Evolutionary conservation across 2,329 filamentous ascomycete species (phyloP).

Genomic region (Botryosphaeria dothidea): DNA sequence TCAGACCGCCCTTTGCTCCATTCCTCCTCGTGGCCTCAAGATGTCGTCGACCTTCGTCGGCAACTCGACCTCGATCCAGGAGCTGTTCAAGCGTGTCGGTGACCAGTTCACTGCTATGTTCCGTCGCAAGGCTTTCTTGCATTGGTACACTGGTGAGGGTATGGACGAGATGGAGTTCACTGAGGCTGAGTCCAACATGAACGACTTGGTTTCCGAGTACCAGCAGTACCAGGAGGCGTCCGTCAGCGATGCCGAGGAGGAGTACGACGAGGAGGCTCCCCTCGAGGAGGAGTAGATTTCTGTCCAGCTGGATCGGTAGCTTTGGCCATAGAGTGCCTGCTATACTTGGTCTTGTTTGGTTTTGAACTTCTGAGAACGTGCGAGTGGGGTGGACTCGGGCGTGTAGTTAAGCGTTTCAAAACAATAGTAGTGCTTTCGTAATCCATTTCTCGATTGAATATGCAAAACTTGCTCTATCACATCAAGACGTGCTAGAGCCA

Average conservation of each 20-base stretch:
- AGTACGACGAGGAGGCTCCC: conserved; percentile 84
- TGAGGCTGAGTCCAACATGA: conserved; percentile 99
- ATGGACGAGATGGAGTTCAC: conserved; percentile 99
- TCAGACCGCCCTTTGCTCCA: conserved; percentile 98
- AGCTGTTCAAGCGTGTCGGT: conserved; percentile 99
- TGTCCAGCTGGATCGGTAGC: not conserved
- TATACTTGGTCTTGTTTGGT: conserved; percentile 4
- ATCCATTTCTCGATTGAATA: conserved; percentile 13
- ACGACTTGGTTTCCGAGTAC: conserved; percentile 99
- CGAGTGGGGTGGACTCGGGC: conserved; percentile 12
- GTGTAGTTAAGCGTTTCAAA: conserved; percentile 18
- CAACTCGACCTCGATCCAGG: conserved; percentile 99
- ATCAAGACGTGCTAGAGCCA: not conserved
- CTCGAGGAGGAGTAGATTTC: conserved; percentile 63
- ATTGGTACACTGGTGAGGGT: conserved; percentile 99
- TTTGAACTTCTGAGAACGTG: conserved; percentile 12
- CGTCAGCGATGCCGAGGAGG: conserved; percentile 95
- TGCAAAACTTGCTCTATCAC: no score
- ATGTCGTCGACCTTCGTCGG: conserved; percentile 99
- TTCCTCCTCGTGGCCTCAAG: conserved; percentile 95
- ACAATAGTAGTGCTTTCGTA: conserved; percentile 17
- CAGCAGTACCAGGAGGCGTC: conserved; percentile 99
- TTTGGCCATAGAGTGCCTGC: not conserved
- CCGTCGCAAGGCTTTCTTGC: conserved; percentile 99
- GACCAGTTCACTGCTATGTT: conserved; percentile 99